phyloP scores from a whole-genome alignment of 2,329 filamentous ascomycete genomes.

The Aspergillus glaucus region DNA sequence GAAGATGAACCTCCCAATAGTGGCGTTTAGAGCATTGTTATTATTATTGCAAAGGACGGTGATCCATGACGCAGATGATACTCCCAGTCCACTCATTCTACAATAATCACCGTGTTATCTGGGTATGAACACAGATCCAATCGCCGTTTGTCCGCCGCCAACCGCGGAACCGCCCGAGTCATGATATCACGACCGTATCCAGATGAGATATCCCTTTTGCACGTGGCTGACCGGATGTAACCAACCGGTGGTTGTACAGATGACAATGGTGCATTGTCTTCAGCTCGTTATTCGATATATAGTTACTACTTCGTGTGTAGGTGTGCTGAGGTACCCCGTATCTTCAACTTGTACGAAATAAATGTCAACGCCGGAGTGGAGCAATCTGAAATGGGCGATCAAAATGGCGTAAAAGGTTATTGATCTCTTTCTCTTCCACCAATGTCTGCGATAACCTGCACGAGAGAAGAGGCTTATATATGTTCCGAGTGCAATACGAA shows the following conservation, averaged over 20 bases:
- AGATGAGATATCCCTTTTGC: background rate
- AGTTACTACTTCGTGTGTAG: no score
- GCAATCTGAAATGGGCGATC: background rate
- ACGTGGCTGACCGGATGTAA: no score
- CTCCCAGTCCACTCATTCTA: background rate
- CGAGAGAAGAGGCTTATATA: background rate
- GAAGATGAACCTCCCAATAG: no score
- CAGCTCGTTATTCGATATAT: no score
- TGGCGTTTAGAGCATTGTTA: no score
- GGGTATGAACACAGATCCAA: background rate
- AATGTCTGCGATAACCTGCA: no score
- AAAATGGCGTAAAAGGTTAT: background rate
- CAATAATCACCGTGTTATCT: background rate
- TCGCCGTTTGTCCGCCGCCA: background rate
- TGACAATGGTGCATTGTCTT: no score
- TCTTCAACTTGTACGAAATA: no score
- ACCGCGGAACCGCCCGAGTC: background rate
- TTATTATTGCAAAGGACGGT: no score
- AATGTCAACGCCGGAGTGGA: background rate
- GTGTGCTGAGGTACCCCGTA: no score
- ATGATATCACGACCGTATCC: background rate
- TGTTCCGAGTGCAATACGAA: background rate
- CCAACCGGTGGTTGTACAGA: no score
- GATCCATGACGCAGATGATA: no score
- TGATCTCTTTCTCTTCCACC: background rate